phyloP scores from a whole-genome alignment of 805 yeast species.

The Komagataella pseudopastoris region DNA sequence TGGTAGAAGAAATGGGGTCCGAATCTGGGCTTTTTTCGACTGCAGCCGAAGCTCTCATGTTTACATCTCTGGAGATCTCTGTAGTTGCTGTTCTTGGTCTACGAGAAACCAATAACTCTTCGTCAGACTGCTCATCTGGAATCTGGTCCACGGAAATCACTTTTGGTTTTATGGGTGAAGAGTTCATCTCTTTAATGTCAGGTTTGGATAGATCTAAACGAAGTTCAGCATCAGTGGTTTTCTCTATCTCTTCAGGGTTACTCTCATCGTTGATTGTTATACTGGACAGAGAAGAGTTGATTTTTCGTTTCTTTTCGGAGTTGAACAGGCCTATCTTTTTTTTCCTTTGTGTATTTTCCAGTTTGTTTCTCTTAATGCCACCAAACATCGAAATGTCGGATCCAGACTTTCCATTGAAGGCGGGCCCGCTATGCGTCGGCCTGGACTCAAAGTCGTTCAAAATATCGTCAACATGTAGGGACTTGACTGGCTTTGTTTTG shows the following conservation, averaged over 20 bases:
- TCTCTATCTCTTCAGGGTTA: background rate
- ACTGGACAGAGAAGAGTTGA: background rate
- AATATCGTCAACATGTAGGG: conserved; percentile 53
- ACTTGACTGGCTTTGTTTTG: conserved; percentile 19
- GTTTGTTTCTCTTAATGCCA: background rate
- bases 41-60: conserved; percentile 18
- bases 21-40: conserved; percentile 5
- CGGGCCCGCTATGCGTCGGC: background rate
- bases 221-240: background rate
- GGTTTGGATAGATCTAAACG: background rate
- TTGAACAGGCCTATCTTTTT: background rate
- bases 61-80: conserved; percentile 26
- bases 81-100: conserved; percentile 33
- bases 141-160: conserved; percentile 4
- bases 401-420: background rate
- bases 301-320: background rate
- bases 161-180: conserved; percentile 3
- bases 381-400: background rate
- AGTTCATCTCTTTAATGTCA: conserved; percentile 1
- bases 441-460: conserved; percentile 36
- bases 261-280: background rate
- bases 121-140: conserved; percentile 35
- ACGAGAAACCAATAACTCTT: conserved; percentile 39
- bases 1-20: conserved; percentile 10
- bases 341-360: background rate